Evolutionary conservation across 2,329 filamentous ascomycete species (phyloP).

Genomic region (Cytospora paraplurivora): DNA sequence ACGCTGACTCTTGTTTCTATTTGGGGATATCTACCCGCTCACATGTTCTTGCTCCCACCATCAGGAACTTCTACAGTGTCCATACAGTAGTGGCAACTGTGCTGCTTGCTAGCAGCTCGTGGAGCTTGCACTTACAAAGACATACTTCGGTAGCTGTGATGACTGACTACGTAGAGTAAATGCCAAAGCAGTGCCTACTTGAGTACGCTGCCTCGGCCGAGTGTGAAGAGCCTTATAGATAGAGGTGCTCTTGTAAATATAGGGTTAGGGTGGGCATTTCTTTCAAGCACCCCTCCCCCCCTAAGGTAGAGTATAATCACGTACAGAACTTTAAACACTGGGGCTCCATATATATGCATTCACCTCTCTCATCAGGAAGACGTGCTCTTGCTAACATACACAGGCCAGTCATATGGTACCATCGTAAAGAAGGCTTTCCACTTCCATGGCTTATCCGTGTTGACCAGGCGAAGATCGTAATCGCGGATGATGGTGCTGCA

Average conservation of each 20-base stretch:
- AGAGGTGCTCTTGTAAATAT: no score
- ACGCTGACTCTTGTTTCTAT: background rate
- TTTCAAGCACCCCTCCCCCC: no score
- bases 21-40: background rate
- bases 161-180: background rate
- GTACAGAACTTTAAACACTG: no score
- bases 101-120: background rate
- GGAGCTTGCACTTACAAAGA: background rate
- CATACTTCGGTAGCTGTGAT: background rate
- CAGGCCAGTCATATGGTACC: constrained; percentile 29
- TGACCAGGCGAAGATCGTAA: constrained; percentile 29
- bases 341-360: no score
- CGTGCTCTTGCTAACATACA: constrained; percentile 26
- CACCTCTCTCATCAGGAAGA: background rate
- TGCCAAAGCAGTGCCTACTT: background rate
- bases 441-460: constrained; percentile 27
- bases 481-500: constrained; percentile 29
- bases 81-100: background rate
- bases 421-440: constrained; percentile 30
- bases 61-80: background rate
- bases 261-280: no score
- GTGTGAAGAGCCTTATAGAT: no score
- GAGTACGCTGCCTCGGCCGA: no score
- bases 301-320: no score
- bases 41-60: background rate